Evolutionary conservation across 1,139 yeast genomes (phyloP), one percentile per base, ranked within the genome.

Genomic region (Protomyces gravidus): DNA sequence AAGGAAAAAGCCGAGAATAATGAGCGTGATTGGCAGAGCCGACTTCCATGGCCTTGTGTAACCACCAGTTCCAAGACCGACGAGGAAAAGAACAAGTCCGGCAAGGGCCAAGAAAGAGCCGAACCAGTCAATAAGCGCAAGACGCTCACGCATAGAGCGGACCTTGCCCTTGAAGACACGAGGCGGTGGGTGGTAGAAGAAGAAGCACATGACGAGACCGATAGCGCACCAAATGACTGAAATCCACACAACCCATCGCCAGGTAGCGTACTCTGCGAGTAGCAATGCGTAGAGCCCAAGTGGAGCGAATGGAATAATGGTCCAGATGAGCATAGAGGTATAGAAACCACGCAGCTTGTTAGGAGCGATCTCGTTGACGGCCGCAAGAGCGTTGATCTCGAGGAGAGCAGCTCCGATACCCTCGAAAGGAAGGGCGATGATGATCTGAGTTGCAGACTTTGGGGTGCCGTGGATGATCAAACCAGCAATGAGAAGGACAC

Each of bases 401-500:
- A 52, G 45, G 15, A 52, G 33, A 17, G 57, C 57, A 21, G 57
- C 57, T 23, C 57, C 57, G 17, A 52, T 26, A 32, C 57, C 57
- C 7, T 39, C 32, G 49, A 52, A 45, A 0, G 57, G 57, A 19
- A 52, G 26, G 15, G 50, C 45, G 13, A 42, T 45, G 21, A 52
- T 30, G 23, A 52, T 28, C 17, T 52, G 57, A 7, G 45, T n/a
- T 27, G 42, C 50, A 7, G 26, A 19, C n/a, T 52, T 47, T 5
- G 57, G 50, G 2, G 57, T 52, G 2, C 57, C 57, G 33, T 84
- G 88, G 64, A 83, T 74, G 63, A 78, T 71, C 62, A 82, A 78
- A 68, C 88, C 88, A 59, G 82, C 66, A 66, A 77, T 75, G 73
- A 81, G 82, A 50, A 83, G 76, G 59, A 75, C 26, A 61, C 85